Percentiles rank a stretch among this genome's conserved stretches.
These are phyloP conservation scores for Raffaelea albimanens DNA, from an alignment of 2,329 filamentous ascomycete genomes.

Conservation along the genomic window DNA sequence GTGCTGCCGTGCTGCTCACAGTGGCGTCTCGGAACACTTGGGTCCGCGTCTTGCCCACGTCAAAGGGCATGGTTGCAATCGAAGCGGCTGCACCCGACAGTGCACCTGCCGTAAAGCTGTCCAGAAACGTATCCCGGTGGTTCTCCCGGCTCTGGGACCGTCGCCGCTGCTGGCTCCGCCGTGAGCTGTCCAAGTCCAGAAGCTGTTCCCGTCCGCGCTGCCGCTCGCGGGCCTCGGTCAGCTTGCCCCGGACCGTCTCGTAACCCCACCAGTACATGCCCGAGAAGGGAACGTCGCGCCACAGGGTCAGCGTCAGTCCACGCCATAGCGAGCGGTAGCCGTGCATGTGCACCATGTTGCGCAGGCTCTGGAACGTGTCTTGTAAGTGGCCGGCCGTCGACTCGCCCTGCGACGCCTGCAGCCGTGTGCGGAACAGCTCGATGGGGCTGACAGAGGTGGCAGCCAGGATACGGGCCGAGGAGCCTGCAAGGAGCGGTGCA, in stretches of 20 bases:
- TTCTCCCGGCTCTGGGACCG: slow-evolving; percentile 58
- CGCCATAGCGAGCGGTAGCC: slow-evolving; percentile 84
- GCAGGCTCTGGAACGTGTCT: slow-evolving; percentile 66
- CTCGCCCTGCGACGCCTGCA: slow-evolving; percentile 64
- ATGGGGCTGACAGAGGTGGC: slow-evolving; percentile 80
- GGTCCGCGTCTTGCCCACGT: slow-evolving; percentile 92
- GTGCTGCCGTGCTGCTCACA: slow-evolving; percentile 8
- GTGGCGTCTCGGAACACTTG: slow-evolving; percentile 64
- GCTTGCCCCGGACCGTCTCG: slow-evolving; percentile 63
- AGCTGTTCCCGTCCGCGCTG: slow-evolving; percentile 27
- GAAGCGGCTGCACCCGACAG: slow-evolving; percentile 76
- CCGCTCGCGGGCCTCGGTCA: slow-evolving; percentile 60
- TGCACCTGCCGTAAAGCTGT: slow-evolving; percentile 84
- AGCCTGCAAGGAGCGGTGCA: slow-evolving; percentile 71
- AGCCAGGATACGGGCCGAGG: slow-evolving; percentile 67
- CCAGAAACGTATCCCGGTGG: slow-evolving; percentile 68
- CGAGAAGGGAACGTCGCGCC: slow-evolving; percentile 95
- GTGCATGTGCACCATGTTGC: slow-evolving; percentile 66
- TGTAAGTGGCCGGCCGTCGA: slow-evolving; percentile 61
- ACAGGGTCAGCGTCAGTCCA: slow-evolving; percentile 81
- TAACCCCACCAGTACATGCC: slow-evolving; percentile 98
- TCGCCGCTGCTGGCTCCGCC: slow-evolving; percentile 33
- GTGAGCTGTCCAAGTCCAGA: slow-evolving; percentile 24
- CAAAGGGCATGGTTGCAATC: slow-evolving; percentile 86
- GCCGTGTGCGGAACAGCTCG: slow-evolving; percentile 85